phyloP scores from a whole-genome alignment of 768 basidiomycete genomes.

The Amanita exitialis region DNA sequence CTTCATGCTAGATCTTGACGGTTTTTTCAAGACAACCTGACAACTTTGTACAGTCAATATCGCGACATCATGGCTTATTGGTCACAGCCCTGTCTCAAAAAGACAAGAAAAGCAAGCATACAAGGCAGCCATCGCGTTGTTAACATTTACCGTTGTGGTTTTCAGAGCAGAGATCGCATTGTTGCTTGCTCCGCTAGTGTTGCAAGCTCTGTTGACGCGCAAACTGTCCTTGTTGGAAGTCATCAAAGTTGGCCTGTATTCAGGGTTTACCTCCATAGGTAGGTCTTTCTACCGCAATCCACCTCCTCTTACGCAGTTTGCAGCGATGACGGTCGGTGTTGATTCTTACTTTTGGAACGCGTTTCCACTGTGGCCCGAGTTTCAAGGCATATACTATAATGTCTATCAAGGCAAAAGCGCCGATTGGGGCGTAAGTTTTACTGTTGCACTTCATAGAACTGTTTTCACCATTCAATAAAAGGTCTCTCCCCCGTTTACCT shows the following conservation, averaged over 20 bases:
- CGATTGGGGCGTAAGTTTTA: constrained; percentile 79
- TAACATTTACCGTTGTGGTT: constrained; percentile 59
- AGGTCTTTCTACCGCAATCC: constrained; percentile 7
- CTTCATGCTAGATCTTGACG: neutral
- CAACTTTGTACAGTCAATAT: constrained; percentile 6
- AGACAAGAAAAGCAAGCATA: constrained; percentile 24
- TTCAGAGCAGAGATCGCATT: constrained; percentile 75
- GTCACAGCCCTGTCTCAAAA: constrained; percentile 21
- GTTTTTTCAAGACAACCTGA: neutral
- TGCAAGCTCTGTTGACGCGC: constrained; percentile 39
- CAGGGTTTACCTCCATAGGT: constrained; percentile 46
- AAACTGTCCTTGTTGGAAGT: constrained; percentile 33
- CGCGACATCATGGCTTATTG: neutral
- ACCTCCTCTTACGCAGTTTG: neutral
- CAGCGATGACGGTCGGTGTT: constrained; percentile 51
- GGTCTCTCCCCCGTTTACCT: constrained; percentile 63
- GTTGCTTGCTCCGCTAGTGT: constrained; percentile 49
- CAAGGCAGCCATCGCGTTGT: constrained; percentile 38
- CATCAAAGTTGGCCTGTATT: constrained; percentile 37
- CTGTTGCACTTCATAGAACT: neutral
- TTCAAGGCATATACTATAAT: constrained; percentile 74
- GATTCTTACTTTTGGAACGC: constrained; percentile 85
- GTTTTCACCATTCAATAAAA: constrained; percentile 15
- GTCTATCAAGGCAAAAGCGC: constrained; percentile 76
- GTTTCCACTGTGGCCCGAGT: constrained; percentile 79